Evolutionary conservation across 2,329 filamentous ascomycete genomes (phyloP), one percentile per base, ranked within the genome.

Genomic region (Cladosporium sp.): DNA sequence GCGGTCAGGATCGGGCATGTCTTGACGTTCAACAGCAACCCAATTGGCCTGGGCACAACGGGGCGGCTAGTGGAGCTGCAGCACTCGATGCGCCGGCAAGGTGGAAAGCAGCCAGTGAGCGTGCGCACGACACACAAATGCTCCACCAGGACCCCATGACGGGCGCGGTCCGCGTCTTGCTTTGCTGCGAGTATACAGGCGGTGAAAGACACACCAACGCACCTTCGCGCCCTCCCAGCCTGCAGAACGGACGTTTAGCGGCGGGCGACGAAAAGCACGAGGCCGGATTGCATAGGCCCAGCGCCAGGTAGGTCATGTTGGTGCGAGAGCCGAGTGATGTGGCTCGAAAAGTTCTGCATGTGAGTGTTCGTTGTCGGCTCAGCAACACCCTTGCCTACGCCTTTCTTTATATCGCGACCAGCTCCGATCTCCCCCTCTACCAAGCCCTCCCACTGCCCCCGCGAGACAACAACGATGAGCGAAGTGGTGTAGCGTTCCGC

Each of bases 311-410:
- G 51, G 51, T 54, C 51, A 44, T 54, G 51, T 39, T 44, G 36
- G 37, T 34, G 37, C 36, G 51, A 54, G 51, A 19, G 17, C 24
- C 51, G 51, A 44, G 39, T 54, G 37, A n/a, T 42, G 39, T 42
- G 39, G 17, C 20, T 34, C 25, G 51, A 54, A 54, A 54, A 54
- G 42, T 55, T n/a, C 52, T 55, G 52, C 52, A 55, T 55, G 17
- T 40, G 42, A 44, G 50, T 53, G 24, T 24, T 15, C n/a, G 24
- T 47, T 40, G 51, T 55, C 51, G 51, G 51, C 51, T 55, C 40
- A 55, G 52, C 52, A 55, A 55, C 51, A 45, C 22, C 15, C 25
- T n/a, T 10, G 24, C 42, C n/a, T n/a, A 42, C n/a, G 39, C 36
- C 37, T 24, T 15, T 19, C 52, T 47, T 45, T 55, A 47, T 55